phyloP scores from a whole-genome alignment of 2,329 filamentous ascomycete species.

The Beauveria australis region DNA sequence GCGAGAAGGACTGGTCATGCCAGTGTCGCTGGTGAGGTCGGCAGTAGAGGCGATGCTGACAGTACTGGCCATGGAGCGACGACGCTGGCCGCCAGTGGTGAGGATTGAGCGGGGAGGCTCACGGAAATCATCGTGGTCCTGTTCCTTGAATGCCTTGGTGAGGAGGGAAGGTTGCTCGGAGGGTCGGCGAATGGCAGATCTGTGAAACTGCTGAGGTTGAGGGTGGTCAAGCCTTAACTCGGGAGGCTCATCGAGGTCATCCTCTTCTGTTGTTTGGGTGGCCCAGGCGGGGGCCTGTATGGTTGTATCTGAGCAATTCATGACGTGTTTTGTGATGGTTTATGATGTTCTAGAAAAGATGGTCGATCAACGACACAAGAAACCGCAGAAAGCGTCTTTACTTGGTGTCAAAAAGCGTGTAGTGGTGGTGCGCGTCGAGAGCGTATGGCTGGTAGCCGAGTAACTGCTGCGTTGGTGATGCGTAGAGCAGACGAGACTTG shows the following conservation, averaged over 20 bases:
- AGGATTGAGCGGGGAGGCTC: conserved; percentile 22
- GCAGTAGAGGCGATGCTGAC: conserved; percentile 75
- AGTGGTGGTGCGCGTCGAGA: background rate
- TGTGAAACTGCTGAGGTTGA: conserved; percentile 33
- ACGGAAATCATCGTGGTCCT: conserved; percentile 12
- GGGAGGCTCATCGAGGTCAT: conserved; percentile 84
- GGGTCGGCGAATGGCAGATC: conserved; percentile 38
- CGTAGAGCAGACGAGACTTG: conserved; percentile 17
- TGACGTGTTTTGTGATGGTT: conserved; percentile 22
- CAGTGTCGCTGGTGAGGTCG: conserved; percentile 91
- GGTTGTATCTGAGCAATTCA: conserved; percentile 24
- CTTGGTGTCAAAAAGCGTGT: conserved; percentile 2
- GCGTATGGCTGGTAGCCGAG: background rate
- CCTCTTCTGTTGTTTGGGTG: conserved; percentile 47
- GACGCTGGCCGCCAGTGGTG: conserved; percentile 27
- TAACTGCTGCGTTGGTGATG: conserved; percentile 9
- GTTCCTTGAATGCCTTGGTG: conserved; percentile 67
- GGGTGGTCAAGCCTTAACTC: conserved; percentile 40
- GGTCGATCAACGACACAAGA: conserved; percentile 11
- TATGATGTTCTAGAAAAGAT: background rate
- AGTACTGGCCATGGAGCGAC: conserved; percentile 69
- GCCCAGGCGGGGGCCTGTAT: conserved; percentile 25
- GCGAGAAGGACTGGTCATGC: conserved; percentile 79
- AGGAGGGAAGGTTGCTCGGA: conserved; percentile 69
- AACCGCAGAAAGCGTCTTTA: background rate